Percentiles rank a stretch among this genome's conserved stretches.
These are phyloP conservation scores for Biscogniauxia marginata DNA, from an alignment of 2,329 filamentous ascomycete genomes.

Conservation along the genomic window DNA sequence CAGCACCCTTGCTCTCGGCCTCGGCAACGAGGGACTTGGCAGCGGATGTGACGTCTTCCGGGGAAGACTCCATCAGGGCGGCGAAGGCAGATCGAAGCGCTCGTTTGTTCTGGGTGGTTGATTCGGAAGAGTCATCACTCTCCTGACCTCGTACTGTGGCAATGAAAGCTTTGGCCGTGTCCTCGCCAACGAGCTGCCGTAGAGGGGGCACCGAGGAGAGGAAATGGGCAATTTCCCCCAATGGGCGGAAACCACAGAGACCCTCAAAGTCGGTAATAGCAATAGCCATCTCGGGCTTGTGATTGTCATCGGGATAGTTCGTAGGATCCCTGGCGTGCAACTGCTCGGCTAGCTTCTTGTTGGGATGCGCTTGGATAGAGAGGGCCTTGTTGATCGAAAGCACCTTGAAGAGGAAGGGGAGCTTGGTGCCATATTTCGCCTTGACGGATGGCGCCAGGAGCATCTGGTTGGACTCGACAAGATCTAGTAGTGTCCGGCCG, in stretches of 20 bases:
- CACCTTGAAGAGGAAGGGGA: constrained; percentile 98
- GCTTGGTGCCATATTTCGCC: constrained; percentile 73
- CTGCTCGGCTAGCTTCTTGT: constrained; percentile 89
- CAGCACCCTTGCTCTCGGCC: constrained; percentile 64
- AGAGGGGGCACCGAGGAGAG: constrained; percentile 58
- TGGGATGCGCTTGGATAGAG: constrained; percentile 94
- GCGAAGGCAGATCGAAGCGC: constrained; percentile 74
- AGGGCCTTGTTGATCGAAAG: constrained; percentile 93
- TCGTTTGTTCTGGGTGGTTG: constrained; percentile 65
- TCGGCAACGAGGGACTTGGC: constrained; percentile 68
- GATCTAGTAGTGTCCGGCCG: constrained; percentile 79
- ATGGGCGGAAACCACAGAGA: constrained; percentile 89
- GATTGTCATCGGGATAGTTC: constrained; percentile 98
- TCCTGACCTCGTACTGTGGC: constrained; percentile 53
- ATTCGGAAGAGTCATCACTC: constrained; percentile 35
- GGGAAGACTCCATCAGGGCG: constrained; percentile 74
- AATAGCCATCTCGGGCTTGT: constrained; percentile 99
- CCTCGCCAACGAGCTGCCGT: constrained; percentile 64
- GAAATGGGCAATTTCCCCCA: constrained; percentile 85
- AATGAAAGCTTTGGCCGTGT: constrained; percentile 57
- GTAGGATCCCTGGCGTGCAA: constrained; percentile 82
- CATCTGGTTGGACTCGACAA: constrained; percentile 82
- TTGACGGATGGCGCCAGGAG: constrained; percentile 74
- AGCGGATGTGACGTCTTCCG: constrained; percentile 62
- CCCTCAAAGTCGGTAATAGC: constrained; percentile 96